Base-by-base conservation (phyloP, 1,284 basidiomycete species). In the Thelephora terrestris region DNA sequence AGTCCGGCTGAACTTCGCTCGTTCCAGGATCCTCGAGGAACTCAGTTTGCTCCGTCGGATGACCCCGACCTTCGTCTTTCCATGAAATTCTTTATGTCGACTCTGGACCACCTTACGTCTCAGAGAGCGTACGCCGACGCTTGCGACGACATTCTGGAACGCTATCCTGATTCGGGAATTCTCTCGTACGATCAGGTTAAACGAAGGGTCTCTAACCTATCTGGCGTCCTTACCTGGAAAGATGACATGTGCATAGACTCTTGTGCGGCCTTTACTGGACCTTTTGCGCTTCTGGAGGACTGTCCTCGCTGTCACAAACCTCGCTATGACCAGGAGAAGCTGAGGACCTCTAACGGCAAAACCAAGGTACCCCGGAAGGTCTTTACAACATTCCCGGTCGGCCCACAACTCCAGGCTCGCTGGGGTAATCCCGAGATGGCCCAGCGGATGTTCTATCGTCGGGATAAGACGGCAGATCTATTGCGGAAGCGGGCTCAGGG, bases 221-320 rank as follows among this genome's bases (percentile, higher is more conserved):
- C 45, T n/a, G 61, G 64, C 4, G 50, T 67, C 16, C 9, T 37
- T 7, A 40, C 58, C 2, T 45, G 66, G 5, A 21, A 37, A 1
- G 32, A 51, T 20, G 57, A 67, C 46, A 66, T 66, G 64, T 67
- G 64, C 46, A 39, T 57, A 23, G 55, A 62, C 14, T 51, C 55
- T 10, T 66, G 64, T 43, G 23, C 57, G 7, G 61, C 52, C 2
- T 66, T 47, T 45, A 59, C 57, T 4, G 63, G 63, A 0, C 57
- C 57, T 2, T 63, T 55, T 25, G 18, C n/a, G 1, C 36, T 58
- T 2, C 52, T 58, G 7, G 47, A 55, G 0, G 18, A 21, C 3
- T 66, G 65, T 45, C 51, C 51, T 1, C 20, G 36, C 3, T 68
- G 64, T 40, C 35, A 39, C 1, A 36, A 59, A 43, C 35, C 54